These are phyloP conservation scores for Aspergillus sp. DNA, from an alignment of 2,329 filamentous ascomycete species.

Conservation along the genomic window DNA sequence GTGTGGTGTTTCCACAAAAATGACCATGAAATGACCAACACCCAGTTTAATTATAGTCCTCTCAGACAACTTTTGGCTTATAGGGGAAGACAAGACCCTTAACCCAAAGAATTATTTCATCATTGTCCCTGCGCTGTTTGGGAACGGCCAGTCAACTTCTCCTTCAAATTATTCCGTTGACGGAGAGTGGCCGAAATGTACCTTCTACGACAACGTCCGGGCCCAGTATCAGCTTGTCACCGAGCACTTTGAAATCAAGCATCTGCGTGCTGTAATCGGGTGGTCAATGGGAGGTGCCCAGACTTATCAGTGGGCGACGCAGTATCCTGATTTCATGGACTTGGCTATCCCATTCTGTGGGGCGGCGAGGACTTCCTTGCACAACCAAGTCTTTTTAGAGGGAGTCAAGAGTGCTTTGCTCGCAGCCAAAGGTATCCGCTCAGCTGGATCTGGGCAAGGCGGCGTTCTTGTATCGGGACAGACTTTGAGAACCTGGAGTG, in stretches of 20 bases:
- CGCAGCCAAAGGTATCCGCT: slow-evolving; percentile 59
- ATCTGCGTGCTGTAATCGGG: slow-evolving; percentile 66
- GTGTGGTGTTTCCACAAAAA: slow-evolving; percentile 23
- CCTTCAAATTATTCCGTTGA: slow-evolving; percentile 64
- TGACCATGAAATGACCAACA: background rate
- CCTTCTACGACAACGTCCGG: slow-evolving; percentile 71
- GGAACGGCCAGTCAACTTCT: slow-evolving; percentile 70
- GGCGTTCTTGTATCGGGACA: slow-evolving; percentile 45
- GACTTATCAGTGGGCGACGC: slow-evolving; percentile 66
- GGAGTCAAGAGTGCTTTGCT: slow-evolving; percentile 65
- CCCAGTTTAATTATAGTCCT: slow-evolving; percentile 50
- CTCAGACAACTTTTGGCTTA: slow-evolving; percentile 74
- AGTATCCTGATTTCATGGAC: slow-evolving; percentile 69
- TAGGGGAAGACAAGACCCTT: slow-evolving; percentile 68
- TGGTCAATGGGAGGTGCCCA: slow-evolving; percentile 75
- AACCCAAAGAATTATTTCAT: slow-evolving; percentile 70
- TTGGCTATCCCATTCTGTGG: slow-evolving; percentile 69
- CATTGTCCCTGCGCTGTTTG: slow-evolving; percentile 70
- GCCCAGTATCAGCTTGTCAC: slow-evolving; percentile 71
- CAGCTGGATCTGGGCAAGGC: slow-evolving; percentile 56
- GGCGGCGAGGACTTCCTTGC: slow-evolving; percentile 65
- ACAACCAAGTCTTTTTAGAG: slow-evolving; percentile 72
- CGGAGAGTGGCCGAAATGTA: slow-evolving; percentile 64
- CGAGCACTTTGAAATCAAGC: slow-evolving; percentile 62
- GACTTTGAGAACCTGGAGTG: slow-evolving; percentile 55